Evolutionary conservation across 164 flowering plant genomes (phyloP), one percentile per base, ranked within the genome.

Genomic region (Pachysandra terminalis): DNA sequence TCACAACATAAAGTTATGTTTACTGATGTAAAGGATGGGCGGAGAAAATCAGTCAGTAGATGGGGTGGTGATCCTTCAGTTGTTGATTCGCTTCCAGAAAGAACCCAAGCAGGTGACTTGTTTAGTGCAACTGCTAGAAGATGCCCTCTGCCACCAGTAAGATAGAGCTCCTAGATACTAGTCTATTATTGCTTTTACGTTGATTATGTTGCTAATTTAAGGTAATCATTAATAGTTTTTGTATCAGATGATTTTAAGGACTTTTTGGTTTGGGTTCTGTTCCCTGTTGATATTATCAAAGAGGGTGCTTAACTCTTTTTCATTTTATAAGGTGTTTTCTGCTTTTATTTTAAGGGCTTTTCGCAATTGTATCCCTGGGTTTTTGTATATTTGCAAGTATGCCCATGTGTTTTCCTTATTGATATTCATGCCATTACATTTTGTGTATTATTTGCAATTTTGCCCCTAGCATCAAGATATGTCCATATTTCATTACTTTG

Each of bases 51-150:
- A 67, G 73, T 78, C 65, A 82, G 87, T 71, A 80, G 78, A 74
- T 74, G 69, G 64, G 84, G 71, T 58, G 88, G 80, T 72, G 87
- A 84, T 75, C 67, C 77, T 70, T 52, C 85, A 48, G 37, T 53
- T 63, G 75, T 56, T 56, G 77, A 84, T 25, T 83, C 85, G 40
- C 79, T 78, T 81, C 86, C 81, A 23, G 86, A 81, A 68, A 84
- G 78, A 75, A 87, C 87, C 59, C 90, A 85, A 79, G 95, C 94
- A 9, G 94, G 91, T 67, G 92, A 90, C 59, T 74, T 87, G 65
- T 82, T 87, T 72, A 79, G 87, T 68, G 88, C 81, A 56, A 64
- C 85, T 74, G 70, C 62, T 62, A 80, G 80, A 73, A 82, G 79
- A 63, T 81, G 73, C 27, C 80, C 67, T 49, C 67, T 83, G 63